Percentiles rank a stretch among this genome's conserved stretches.
phyloP scores from a whole-genome alignment of 345 rosid species.

The Microthlaspi erraticum region DNA sequence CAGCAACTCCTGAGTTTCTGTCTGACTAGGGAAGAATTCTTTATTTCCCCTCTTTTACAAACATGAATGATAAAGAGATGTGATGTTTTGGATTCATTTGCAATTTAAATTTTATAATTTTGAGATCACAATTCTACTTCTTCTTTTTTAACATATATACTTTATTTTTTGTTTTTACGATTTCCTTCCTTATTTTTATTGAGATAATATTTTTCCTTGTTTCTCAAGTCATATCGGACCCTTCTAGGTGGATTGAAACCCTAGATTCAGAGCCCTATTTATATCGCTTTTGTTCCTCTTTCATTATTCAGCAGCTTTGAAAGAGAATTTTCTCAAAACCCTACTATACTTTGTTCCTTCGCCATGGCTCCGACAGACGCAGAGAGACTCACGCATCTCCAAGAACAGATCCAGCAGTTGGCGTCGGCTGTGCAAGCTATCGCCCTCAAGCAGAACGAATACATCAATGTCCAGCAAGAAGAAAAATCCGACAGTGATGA shows the following conservation, averaged over 20 bases:
- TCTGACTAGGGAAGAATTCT: conserved; percentile 32
- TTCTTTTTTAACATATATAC: not conserved
- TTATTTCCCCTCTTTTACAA: not conserved
- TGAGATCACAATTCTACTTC: too few relatives aligned
- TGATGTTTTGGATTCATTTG: too few relatives aligned
- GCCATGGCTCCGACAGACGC: not conserved
- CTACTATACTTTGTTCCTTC: not conserved
- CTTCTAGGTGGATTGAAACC: not conserved
- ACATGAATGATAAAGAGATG: too few relatives aligned
- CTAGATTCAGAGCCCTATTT: not conserved
- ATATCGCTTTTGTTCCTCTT: not conserved
- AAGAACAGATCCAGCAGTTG: not conserved
- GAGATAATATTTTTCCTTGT: not conserved
- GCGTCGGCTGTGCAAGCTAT: not conserved
- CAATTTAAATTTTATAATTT: too few relatives aligned
- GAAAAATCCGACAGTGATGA: too few relatives aligned
- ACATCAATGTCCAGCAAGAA: too few relatives aligned
- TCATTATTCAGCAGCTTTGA: not conserved
- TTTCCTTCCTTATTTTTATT: not conserved
- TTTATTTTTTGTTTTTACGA: not conserved
- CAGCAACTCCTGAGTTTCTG: conserved; percentile 27
- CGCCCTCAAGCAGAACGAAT: too few relatives aligned
- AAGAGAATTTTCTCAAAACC: not conserved
- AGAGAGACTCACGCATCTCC: not conserved
- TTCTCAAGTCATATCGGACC: not conserved